Conservation (phyloP, 2,329 filamentous ascomycete species). For the Thielaviopsis punctulata region DNA sequence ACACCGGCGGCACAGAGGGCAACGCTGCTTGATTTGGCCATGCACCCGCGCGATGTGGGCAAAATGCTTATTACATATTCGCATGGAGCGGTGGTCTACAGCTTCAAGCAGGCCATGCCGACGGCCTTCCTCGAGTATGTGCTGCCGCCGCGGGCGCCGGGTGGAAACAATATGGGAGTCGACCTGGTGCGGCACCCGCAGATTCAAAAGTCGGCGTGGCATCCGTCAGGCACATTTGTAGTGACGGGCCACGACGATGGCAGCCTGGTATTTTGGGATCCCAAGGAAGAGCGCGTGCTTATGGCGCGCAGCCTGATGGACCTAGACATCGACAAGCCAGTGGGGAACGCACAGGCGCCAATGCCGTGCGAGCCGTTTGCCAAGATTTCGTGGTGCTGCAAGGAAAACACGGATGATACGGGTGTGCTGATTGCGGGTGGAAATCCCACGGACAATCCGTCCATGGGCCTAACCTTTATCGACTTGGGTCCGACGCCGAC, state of each 20-base stretch:
- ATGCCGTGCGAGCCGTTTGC: conserved; percentile 56
- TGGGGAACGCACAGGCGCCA: conserved; percentile 31
- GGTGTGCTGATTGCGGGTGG: conserved; percentile 77
- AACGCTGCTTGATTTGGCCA: conserved; percentile 56
- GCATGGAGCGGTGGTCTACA: conserved; percentile 76
- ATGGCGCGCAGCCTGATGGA: conserved; percentile 68
- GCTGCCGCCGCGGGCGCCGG: conserved; percentile 64
- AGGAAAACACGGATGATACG: conserved; percentile 84
- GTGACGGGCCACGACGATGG: conserved; percentile 79
- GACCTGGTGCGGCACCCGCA: conserved; percentile 51
- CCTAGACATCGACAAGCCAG: conserved; percentile 53
- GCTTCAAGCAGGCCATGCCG: conserved; percentile 78
- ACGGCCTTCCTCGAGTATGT: conserved; percentile 70
- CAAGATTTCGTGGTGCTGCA: conserved; percentile 81
- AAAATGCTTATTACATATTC: conserved; percentile 82
- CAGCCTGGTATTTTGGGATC: conserved; percentile 86
- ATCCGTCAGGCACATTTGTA: conserved; percentile 83
- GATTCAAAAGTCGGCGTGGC: conserved; percentile 76
- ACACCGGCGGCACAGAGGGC: conserved; percentile 17
- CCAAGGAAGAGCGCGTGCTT: conserved; percentile 69
- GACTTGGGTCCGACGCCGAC: conserved; percentile 79
- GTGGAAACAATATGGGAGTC: conserved; percentile 51
- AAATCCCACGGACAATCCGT: conserved; percentile 43
- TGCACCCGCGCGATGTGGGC: conserved; percentile 86
- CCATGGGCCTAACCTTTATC: conserved; percentile 71